A percentile compares a stretch with the other conserved stretches of the same genome.
Evolutionary conservation across 129 eudicot genomes (phyloP).

Genomic region (Scalesia atractyloides): DNA sequence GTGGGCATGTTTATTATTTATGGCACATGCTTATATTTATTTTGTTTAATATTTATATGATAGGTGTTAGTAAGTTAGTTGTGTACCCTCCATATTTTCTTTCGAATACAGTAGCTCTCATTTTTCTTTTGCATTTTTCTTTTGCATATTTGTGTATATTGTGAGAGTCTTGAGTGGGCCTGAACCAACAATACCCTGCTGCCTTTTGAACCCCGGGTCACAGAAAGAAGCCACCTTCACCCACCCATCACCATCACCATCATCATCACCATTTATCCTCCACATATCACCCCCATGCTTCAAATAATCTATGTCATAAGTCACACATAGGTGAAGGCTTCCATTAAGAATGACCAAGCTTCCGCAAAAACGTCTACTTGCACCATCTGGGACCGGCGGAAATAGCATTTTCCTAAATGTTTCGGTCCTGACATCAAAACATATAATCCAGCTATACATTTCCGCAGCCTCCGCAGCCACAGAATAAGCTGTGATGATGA

Average conservation of each 20-base stretch:
- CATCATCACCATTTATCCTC: conserved; percentile 7
- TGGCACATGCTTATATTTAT: no score
- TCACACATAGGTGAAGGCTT: neutral
- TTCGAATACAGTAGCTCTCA: no score
- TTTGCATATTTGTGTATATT: no score
- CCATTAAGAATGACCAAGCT: neutral
- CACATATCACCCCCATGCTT: neutral
- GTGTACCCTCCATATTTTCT: no score
- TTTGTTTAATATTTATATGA: no score
- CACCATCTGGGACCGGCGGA: neutral
- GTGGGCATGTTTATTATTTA: no score
- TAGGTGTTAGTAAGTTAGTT: no score
- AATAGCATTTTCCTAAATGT: neutral
- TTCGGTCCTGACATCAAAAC: conserved; percentile 5
- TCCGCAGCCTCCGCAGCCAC: neutral
- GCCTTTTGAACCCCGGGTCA: neutral
- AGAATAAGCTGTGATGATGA: neutral
- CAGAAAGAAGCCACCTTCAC: neutral
- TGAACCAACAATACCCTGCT: neutral
- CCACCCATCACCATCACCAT: conserved; percentile 15
- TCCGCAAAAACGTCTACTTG: neutral
- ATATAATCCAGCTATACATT: neutral
- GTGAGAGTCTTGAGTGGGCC: no score
- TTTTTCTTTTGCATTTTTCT: no score
- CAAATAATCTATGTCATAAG: neutral